Evolutionary conservation across 148 eudicot species (phyloP), one percentile per base, ranked within the genome.

Genomic region (Dysphania ambrosioides): DNA sequence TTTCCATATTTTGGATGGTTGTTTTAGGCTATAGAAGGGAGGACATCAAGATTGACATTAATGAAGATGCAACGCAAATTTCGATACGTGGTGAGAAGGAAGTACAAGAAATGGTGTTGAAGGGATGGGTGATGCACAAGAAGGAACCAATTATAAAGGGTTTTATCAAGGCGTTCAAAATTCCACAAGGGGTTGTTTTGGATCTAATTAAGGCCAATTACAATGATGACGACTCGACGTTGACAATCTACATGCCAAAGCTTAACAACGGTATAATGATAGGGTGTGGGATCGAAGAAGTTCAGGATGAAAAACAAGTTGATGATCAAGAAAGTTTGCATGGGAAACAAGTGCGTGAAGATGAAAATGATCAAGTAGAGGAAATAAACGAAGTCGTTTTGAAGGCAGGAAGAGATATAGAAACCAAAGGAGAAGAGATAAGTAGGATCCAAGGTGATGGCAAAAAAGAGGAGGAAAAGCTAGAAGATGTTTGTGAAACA

Each of bases 171-270:
- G 77, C 58, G 3, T 91, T 89, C 47, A 82, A 66, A 74, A 88
- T 93, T 12, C 98, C 98, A 2, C 55, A 69, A 9, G 94, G 84
- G 53, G 90, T 91, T 35, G 51, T 79, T 70, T 62, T 89, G 79
- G 96, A 93, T 77, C 56, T 68, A 66, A 83, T 93, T 57, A 72
- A 80, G 63, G 98, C 93, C 0, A 82, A 49, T 66, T 89, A 87
- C 65, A 61, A 77, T 0, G 88, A 86, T 13, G 86, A 85, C 15
- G 90, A 87, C 42, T 86, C 87, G 1, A 66, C 32, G n/a, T 67
- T 93, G 72, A 85, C 82, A 3, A 81, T 93, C 71, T 66, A 83
- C 27, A 93, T 93, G 93, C 93, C 96, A 4, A 93, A 93, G 82
- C 65, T 66, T 55, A 86, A 73, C 4, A 82, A 83, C 70, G 97